Base-by-base conservation (phyloP, 108 stramenopile species). In the Craspedostauros australis region DNA sequence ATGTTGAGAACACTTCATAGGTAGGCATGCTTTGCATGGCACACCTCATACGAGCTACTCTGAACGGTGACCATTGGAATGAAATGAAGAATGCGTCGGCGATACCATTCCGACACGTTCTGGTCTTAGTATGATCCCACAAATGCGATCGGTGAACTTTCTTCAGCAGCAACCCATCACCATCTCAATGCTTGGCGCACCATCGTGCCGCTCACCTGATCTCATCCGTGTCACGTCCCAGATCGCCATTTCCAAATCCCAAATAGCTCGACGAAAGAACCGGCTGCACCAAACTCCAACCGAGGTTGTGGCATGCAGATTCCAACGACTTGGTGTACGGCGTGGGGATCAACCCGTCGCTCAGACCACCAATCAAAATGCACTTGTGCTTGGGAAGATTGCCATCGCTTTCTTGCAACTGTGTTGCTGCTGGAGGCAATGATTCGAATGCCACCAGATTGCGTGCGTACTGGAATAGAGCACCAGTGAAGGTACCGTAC, bases 211-310 rank as follows among this genome's bases (percentile, higher is more conserved):
- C 34, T 36, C 12, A 36, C 34, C 34, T 16, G 24, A 60, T 32
- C 23, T 6, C 88, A 2, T 60, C 57, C 3, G 62, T 59, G 46
- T 93, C 92, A 12, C 82, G 66, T 33, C 71, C 54, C 27, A 93
- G 58, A 7, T 72, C 63, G 11, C 92, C 92, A 51, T 83, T 42
- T 2, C 92, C 92, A 60, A 93, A 93, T 20, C 87, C 87, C 16
- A 71, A 53, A 51, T 87, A 87, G 1, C 70, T 76, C 24, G 59
- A 68, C 0, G 79, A 79, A 5, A 93, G 39, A 9, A 93, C 51
- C 4, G 92, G 92, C 51, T 90, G 88, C 1, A 93, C 88, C 18
- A 89, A 62, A 43, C 72, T 70, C 86, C 86, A 93, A 23, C 66
- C 72, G 8, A 68, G 22, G 24, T 68, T 42, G 26, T 67, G 64